phyloP scores from a whole-genome alignment of 352 stramenopile species.

The Phytopythium vexans region DNA sequence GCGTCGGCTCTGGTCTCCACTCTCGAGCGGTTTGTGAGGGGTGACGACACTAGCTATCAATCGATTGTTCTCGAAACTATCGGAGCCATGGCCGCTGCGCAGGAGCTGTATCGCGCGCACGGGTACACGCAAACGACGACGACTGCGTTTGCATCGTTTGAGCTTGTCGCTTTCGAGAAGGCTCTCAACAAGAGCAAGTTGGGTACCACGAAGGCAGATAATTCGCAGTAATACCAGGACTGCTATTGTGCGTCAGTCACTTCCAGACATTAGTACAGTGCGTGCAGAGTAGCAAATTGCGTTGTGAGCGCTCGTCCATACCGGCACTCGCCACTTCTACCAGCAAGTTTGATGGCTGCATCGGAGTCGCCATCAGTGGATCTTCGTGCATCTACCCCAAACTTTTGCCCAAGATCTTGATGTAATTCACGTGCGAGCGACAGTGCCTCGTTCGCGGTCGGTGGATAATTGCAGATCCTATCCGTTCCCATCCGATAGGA shows the following conservation, averaged over 20 bases:
- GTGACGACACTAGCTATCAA: conserved; percentile 15
- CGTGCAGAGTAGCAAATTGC: no score
- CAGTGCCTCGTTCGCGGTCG: no score
- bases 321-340: no score
- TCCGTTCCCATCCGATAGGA: no score
- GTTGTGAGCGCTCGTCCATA: no score
- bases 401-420: no score
- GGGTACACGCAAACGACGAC: conserved; percentile 36
- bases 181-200: conserved; percentile 4
- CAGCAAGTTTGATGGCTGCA: no score
- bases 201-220: neutral
- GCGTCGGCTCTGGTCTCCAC: conserved; percentile 39
- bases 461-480: no score
- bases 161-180: conserved; percentile 55
- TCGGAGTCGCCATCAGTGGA: no score
- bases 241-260: neutral
- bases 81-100: conserved; percentile 46
- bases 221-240: neutral
- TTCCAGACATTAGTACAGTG: no score
- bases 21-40: conserved; percentile 34
- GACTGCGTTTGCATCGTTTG: conserved; percentile 36
- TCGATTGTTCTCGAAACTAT: conserved; percentile 62
- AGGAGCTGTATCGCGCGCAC: conserved; percentile 42
- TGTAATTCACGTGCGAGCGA: no score
- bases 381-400: no score